Conservation (phyloP, 2,329 filamentous ascomycete genomes). For the Cladosporium halotolerans region DNA sequence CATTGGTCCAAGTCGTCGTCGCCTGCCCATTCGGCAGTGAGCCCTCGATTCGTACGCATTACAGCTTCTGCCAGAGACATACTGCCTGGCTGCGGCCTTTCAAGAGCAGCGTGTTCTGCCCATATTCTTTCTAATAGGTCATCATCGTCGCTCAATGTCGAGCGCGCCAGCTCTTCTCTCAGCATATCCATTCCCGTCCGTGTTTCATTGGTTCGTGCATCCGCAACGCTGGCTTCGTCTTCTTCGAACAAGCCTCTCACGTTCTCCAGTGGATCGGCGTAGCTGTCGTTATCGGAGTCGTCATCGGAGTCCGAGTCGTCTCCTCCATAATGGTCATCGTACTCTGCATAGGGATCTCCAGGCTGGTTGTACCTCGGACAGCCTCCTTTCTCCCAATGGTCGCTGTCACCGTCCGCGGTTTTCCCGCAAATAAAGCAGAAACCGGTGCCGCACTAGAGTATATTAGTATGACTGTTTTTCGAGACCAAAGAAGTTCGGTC, state of each 20-base stretch:
- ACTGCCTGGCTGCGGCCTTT: too few relatives aligned
- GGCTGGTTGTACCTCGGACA: conserved; percentile 12
- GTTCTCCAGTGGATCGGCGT: not conserved
- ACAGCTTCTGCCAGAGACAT: not conserved
- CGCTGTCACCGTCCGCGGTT: conserved; percentile 1
- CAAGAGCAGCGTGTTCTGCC: too few relatives aligned
- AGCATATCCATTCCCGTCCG: too few relatives aligned
- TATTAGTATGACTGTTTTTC: not conserved
- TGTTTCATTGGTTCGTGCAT: too few relatives aligned
- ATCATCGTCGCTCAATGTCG: too few relatives aligned
- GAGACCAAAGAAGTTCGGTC: not conserved
- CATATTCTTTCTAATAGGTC: not conserved
- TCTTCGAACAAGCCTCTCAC: not conserved
- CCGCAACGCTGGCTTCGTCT: not conserved
- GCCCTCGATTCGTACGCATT: not conserved
- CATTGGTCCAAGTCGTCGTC: not conserved
- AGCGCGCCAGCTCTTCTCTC: too few relatives aligned
- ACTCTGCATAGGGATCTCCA: not conserved
- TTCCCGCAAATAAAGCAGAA: conserved; percentile 14
- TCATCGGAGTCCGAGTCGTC: not conserved
- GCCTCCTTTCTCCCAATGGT: conserved; percentile 7
- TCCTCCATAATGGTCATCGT: not conserved
- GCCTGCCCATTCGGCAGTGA: not conserved
- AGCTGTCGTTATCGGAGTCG: not conserved
- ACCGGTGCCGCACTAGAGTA: conserved; percentile 2